Base-by-base conservation (phyloP, 225 moss, liverwort and hornwort genomes). In the Takakia lepidozioides region DNA sequence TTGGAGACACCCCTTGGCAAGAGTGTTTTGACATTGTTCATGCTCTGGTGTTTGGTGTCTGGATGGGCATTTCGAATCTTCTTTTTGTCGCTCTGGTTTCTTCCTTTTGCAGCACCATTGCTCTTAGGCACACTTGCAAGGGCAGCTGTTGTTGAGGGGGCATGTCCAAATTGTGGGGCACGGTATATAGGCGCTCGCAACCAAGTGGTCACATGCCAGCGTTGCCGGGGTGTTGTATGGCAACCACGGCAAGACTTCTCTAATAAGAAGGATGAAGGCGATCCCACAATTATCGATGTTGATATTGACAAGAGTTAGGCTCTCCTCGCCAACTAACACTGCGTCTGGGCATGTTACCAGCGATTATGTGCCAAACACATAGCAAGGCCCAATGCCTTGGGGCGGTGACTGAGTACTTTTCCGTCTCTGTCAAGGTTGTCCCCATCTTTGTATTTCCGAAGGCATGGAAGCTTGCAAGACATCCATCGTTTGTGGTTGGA, bases 161-260 rank as follows among this genome's bases (percentile, higher is more conserved):
- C 69, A 44, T 98, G 98, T 63, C 98, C 91, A 3, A 87, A 87
- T 29, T 98, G 98, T 66, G 98, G 91, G 48, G 65, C 80, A 61
- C 87, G 87, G 29, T 98, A 91, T 23, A 65, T 98, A 8, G 98
- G 98, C 25, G 80, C 87, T 20, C 87, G 98, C 29, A 78, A 64
- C 40, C 85, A 87, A 75, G 66, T 91, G 43, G 98, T 98, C 38
- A 67, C 54, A 35, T 98, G 98, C 60, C 87, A 69, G 77, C 84
- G 85, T n/a, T 98, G 98, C 69, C 73, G 57, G 66, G 98, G 98
- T 13, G 87, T 91, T 35, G 91, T 98, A 17, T 98, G 98, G 98
- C 98, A 98, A 64, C 98, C 98, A 19, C 67, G 98, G 58, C 80
- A 83, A 72, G 98, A 98, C 51, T 91, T 98, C 50, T 98, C 98